Evolutionary conservation across 164 flowering plant genomes (phyloP), one percentile per base, ranked within the genome.

Genomic region (Houttuynia cordata): DNA sequence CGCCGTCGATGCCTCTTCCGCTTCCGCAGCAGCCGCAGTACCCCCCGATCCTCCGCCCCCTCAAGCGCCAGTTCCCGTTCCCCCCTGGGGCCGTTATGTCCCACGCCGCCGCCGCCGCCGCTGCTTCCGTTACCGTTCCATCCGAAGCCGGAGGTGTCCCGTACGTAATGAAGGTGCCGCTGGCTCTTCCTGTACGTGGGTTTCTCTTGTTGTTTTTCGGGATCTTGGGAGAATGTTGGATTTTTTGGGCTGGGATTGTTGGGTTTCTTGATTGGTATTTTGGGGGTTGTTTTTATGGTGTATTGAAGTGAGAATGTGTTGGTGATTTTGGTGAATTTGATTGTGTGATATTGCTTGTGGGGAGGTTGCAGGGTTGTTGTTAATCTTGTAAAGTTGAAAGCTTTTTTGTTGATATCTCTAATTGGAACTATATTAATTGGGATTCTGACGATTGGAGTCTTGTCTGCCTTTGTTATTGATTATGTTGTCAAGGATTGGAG

Each of bases 11-110:
- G n/a, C n/a, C n/a, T n/a, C n/a, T 30, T 30, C 37, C 37, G 37
- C 24, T 52, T 12, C 55, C 20, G 23, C 23, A 21, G 1, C 55
- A 52, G 55, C 23, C 55, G 0, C 55, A 52, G 55, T 52, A 52
- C 55, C 55, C 55, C 23, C 57, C 57, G 57, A 54, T 23, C 8
- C 19, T 24, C 37, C 34, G 57, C 17, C 57, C 57, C 18, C 30
- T 24, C 34, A 54, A 54, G 34, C 57, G 57, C 57, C 57, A 54
- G 57, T 54, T 54, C 17, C 57, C 30, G 34, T 24, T 24, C 34
- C 57, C 34, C 57, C 49, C 17, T 12, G 13, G 13, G 23, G 34
- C 37, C 12, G 15, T 3, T 1, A 54, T 14, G n/a, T 24, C 57
- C 24, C 37, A 34, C 57, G 17, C 57, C 34, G 24, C 30, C 57